phyloP scores from a whole-genome alignment of 2,329 filamentous ascomycete species.

The Stemphylium beticola region DNA sequence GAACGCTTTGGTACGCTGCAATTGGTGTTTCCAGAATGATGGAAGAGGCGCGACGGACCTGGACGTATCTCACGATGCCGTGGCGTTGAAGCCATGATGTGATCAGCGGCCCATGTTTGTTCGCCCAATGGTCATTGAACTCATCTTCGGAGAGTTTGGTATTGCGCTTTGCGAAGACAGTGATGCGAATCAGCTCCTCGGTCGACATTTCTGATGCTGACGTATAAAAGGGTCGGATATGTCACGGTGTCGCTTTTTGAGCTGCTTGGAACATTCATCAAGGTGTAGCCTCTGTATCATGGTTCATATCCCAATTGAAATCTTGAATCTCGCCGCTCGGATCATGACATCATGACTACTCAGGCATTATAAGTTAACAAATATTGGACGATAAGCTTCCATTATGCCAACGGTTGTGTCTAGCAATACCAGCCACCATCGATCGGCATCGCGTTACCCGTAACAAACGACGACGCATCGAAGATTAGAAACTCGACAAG shows the following conservation, averaged over 20 bases:
- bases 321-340: neutral
- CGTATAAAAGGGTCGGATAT: no score
- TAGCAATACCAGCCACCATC: slow-evolving; percentile 55
- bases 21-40: no score
- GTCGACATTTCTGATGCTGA: no score
- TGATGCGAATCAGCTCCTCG: no score
- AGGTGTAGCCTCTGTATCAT: neutral
- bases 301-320: neutral
- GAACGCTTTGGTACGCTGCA: no score
- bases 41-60: no score
- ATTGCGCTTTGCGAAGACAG: neutral
- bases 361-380: no score
- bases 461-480: slow-evolving; percentile 55
- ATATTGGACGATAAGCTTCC: no score
- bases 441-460: slow-evolving; percentile 53
- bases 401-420: neutral
- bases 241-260: no score
- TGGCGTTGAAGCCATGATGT: slow-evolving; percentile 6
- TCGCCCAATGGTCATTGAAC: slow-evolving; percentile 11
- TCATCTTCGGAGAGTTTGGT: neutral
- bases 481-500: slow-evolving; percentile 57
- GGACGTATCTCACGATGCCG: no score
- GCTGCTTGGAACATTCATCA: neutral
- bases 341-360: neutral
- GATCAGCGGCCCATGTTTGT: slow-evolving; percentile 31